Base-by-base conservation (phyloP, 345 rosid species). In the Gossypium sturtianum region DNA sequence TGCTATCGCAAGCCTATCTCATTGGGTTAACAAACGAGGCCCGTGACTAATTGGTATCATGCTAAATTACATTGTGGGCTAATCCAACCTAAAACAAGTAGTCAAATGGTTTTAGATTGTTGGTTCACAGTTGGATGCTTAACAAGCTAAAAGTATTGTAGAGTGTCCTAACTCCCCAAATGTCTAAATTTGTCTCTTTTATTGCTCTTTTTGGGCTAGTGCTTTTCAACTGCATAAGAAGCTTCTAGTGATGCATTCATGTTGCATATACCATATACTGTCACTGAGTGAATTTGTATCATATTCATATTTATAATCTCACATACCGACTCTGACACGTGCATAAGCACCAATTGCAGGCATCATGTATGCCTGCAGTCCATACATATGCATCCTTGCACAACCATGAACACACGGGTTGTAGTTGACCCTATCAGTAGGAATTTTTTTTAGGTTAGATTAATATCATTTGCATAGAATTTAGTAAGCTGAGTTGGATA, bases 401-500 rank as follows among this genome's bases (percentile, higher is more conserved):
- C 23, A 49, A 16, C 59, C 23, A 49, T 23, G 2, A 25, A 27
- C 56, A 22, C 17, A 12, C 12, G 13, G 9, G 15, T 51, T 23
- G 20, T 69, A 25, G 22, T 27, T 69, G 45, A 17, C 45, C 7
- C 7, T 68, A 27, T 48, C 48, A 48, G 47, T 45, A 15, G 41
- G 57, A 23, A 67, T 9, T 45, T 67, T 38, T 20, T 66, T 20
- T 17, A 7, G 52, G 54, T 23, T 66, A 23, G 25, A 7, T 47
- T 67, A 47, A 25, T 67, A 48, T 47, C 57, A 22, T 23, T 47
- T 67, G 57, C 71, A 67, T 25, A 20, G 17, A 2, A 2, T 66
- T 66, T 19, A 47, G 56, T 68, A 25, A 9, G 23, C 58, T 49
- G 44, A 68, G 58, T 49, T 48, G 72, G 58, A 68, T 68, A n/a